Percentiles rank a stretch among this genome's conserved stretches.
Evolutionary conservation across 2,329 filamentous ascomycete genomes (phyloP).

Genomic region (Diaporthe sp.): DNA sequence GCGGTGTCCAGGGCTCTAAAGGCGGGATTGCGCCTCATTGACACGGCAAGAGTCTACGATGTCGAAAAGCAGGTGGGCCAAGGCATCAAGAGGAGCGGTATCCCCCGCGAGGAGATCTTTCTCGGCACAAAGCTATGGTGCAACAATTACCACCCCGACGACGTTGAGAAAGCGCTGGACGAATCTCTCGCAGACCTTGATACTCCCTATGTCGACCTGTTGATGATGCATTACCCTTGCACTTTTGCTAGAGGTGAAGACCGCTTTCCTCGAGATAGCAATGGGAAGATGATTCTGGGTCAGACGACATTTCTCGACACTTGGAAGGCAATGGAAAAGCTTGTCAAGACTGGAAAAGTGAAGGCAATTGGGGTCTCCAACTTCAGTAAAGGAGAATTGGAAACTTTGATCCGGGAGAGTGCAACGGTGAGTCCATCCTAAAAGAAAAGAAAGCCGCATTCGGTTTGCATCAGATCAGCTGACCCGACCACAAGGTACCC

Average conservation of each 20-base stretch:
- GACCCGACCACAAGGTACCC: slow-evolving; percentile 33
- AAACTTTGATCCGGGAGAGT: neutral
- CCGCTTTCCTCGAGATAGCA: slow-evolving; percentile 3
- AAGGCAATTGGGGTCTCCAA: slow-evolving; percentile 11
- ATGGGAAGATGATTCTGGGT: neutral
- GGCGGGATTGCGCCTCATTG: slow-evolving; percentile 53
- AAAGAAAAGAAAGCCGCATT: too few relatives aligned
- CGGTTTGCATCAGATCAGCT: neutral
- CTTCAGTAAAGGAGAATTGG: slow-evolving; percentile 3
- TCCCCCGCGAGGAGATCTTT: neutral
- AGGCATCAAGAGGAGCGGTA: slow-evolving; percentile 42
- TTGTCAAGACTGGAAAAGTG: neutral
- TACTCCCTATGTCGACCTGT: neutral
- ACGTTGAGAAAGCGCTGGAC: neutral
- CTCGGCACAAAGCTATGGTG: slow-evolving; percentile 20
- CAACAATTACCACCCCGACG: neutral
- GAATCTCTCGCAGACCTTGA: slow-evolving; percentile 13
- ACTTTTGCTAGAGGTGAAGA: slow-evolving; percentile 4
- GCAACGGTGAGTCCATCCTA: neutral
- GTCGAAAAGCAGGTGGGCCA: slow-evolving; percentile 44
- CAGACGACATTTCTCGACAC: slow-evolving; percentile 8
- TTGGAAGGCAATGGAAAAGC: slow-evolving; percentile 3
- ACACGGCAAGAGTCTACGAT: slow-evolving; percentile 48
- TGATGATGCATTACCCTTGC: slow-evolving; percentile 23
- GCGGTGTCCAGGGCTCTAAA: slow-evolving; percentile 47